phyloP scores from a whole-genome alignment of 2,329 filamentous ascomycete genomes.

The Ramichloridium luteum region DNA sequence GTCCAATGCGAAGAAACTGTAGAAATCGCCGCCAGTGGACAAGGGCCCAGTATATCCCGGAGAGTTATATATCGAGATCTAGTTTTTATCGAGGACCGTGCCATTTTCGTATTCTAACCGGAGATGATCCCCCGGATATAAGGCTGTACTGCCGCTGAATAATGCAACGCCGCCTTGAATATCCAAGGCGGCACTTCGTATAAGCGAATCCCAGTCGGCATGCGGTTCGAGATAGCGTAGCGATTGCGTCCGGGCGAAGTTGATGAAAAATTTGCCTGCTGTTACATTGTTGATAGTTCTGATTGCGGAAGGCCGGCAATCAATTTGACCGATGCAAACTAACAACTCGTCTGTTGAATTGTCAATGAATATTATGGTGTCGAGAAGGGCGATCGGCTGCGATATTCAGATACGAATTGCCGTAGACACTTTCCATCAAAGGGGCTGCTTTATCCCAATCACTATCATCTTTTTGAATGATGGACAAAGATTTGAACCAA shows the following conservation, averaged over 20 bases:
- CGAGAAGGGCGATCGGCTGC: no score
- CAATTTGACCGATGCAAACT: no score
- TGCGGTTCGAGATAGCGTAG: conserved; percentile 23
- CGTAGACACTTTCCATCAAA: background rate
- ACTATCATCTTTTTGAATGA: conserved; percentile 6
- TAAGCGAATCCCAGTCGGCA: conserved; percentile 27
- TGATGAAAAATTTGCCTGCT: conserved; percentile 18
- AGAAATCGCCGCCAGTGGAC: conserved; percentile 27
- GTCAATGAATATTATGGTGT: no score
- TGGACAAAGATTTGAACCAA: conserved; percentile 9
- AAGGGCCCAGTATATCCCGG: conserved; percentile 18
- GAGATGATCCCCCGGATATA: conserved; percentile 24
- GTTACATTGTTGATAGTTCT: conserved; percentile 24
- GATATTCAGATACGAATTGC: conserved; percentile 1
- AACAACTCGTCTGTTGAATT: no score
- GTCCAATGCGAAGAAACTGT: conserved; percentile 27
- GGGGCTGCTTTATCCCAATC: background rate
- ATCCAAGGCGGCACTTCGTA: conserved; percentile 20
- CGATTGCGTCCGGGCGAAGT: conserved; percentile 22
- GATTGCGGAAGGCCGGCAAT: no score
- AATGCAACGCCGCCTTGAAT: conserved; percentile 14
- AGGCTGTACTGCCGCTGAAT: conserved; percentile 23
- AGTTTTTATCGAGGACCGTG: conserved; percentile 10
- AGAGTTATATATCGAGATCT: conserved; percentile 13
- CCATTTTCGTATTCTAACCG: conserved; percentile 22